Evolutionary conservation across 148 eudicot genomes (phyloP).

Genomic region (Euryodendron excelsum): DNA sequence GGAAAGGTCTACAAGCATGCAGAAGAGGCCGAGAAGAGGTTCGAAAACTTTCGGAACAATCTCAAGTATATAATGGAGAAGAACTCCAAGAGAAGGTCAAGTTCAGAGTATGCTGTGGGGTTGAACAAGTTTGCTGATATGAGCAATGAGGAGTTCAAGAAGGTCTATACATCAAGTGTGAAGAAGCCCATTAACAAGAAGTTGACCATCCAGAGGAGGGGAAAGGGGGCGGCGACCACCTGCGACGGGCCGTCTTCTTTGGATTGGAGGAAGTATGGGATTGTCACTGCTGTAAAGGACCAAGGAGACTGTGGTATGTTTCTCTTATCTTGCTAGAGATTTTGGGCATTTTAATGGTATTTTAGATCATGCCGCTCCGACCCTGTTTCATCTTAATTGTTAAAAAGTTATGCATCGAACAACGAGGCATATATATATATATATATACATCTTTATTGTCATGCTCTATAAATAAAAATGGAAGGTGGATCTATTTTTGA

Average conservation of each 20-base stretch:
- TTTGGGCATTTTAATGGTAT: too few relatives aligned
- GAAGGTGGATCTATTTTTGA: too few relatives aligned
- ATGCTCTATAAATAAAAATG: too few relatives aligned
- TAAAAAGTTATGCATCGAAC: too few relatives aligned
- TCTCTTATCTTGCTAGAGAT: too few relatives aligned
- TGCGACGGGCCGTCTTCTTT: constrained; percentile 53
- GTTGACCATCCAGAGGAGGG: constrained; percentile 4
- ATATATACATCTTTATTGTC: too few relatives aligned
- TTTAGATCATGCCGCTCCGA: too few relatives aligned
- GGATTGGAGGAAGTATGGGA: constrained; percentile 64
- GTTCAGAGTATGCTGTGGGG: constrained; percentile 40
- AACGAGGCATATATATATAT: too few relatives aligned
- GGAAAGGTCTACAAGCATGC: constrained; percentile 31
- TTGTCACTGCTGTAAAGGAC: constrained; percentile 51
- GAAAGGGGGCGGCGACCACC: neutral
- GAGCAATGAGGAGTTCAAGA: constrained; percentile 61
- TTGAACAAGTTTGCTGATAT: constrained; percentile 70
- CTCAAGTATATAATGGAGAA: constrained; percentile 38
- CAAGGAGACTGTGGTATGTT: constrained; percentile 56
- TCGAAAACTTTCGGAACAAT: constrained; percentile 47
- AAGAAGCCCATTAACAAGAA: constrained; percentile 23
- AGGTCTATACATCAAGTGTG: constrained; percentile 28
- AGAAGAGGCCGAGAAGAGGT: constrained; percentile 38
- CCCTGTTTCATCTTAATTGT: too few relatives aligned
- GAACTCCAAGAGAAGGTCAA: constrained; percentile 25